Evolutionary conservation across 371 early-diverging fungal species (phyloP).

Genomic region (Mortierella sp.): DNA sequence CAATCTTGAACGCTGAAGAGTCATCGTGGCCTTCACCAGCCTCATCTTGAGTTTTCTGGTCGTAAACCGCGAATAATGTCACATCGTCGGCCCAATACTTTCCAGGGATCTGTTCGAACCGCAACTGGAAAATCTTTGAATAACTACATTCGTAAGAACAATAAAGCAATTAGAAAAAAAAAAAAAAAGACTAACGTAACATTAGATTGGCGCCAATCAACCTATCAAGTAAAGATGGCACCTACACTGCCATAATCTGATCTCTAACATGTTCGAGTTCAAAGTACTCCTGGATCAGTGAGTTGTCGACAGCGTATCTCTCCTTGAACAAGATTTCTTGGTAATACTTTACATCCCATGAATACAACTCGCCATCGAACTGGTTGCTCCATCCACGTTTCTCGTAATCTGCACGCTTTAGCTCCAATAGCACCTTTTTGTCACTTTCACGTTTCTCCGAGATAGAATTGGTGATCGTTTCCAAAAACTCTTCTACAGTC

Average conservation of each 20-base stretch:
- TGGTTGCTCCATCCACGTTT: conserved; percentile 55
- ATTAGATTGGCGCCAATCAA: too few relatives aligned
- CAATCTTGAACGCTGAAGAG: conserved; percentile 43
- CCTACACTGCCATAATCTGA: conserved; percentile 52
- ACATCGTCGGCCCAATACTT: conserved; percentile 57
- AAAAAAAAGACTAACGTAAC: background rate
- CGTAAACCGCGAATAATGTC: conserved; percentile 48
- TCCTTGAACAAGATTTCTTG: conserved; percentile 76
- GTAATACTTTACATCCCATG: conserved; percentile 87
- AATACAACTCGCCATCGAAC: conserved; percentile 70
- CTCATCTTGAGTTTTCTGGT: conserved; percentile 45
- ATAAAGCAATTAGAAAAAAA: background rate
- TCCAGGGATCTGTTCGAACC: conserved; percentile 53
- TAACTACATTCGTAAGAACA: conserved; percentile 17
- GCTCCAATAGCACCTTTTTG: conserved; percentile 64
- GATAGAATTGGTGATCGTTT: conserved; percentile 71
- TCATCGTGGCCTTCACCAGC: conserved; percentile 27
- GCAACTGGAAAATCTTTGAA: conserved; percentile 43
- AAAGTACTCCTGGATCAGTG: conserved; percentile 85
- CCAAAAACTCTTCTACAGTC: conserved; percentile 76
- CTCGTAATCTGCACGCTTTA: conserved; percentile 59
- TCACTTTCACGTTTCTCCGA: conserved; percentile 63
- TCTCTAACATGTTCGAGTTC: conserved; percentile 72
- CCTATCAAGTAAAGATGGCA: background rate
- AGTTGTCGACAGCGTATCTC: conserved; percentile 80